Evolutionary conservation across 352 stramenopile genomes (phyloP), one percentile per base, ranked within the genome.

Genomic region (Hyaloperonospora brassicae): DNA sequence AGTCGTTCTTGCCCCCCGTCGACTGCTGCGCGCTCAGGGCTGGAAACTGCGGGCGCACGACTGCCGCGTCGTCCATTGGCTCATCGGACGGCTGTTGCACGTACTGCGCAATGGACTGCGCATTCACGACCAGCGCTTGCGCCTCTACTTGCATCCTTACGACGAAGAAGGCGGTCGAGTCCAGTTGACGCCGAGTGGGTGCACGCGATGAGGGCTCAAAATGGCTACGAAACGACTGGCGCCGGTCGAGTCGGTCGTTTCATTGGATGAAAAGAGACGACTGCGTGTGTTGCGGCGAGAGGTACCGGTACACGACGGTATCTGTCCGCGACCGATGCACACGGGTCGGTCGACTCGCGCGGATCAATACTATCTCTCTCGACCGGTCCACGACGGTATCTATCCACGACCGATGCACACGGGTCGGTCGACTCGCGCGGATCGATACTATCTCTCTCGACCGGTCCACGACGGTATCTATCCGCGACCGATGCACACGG

Each of bases 1-100:
- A 98, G 68, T 98, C 95, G 52, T 95, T 89, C 65, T 95, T 97
- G 55, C 89, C 91, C 46, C 82, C 81, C 5, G 70, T 68, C 53
- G 68, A 48, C 51, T 90, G 70, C 73, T 93, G 84, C 17, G 79
- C 80, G 40, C 70, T 88, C 47, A 93, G 68, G 21, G 83, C 80
- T 14, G 83, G 83, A 65, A 93, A 93, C 52, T 76, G 76, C 35
- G 79, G 83, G 7, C 65, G 71, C 43, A 80, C 54, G 40, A 64
- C 17, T 17, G 17, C 17, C 17, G 17, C 17, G 17, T 17, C 17
- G 47, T 89, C 77, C 66, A 84, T 84, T 35, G 59, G 64, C 21
- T 83, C 66, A 39, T 73, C 59, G 27, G 66, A 54, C 35, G 72
- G 65, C 62, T 17, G 17, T 17, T 17, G 17, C 17, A 17, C 17